Base-by-base conservation (phyloP, 768 basidiomycete genomes). In the Gautieria morchelliformis region DNA sequence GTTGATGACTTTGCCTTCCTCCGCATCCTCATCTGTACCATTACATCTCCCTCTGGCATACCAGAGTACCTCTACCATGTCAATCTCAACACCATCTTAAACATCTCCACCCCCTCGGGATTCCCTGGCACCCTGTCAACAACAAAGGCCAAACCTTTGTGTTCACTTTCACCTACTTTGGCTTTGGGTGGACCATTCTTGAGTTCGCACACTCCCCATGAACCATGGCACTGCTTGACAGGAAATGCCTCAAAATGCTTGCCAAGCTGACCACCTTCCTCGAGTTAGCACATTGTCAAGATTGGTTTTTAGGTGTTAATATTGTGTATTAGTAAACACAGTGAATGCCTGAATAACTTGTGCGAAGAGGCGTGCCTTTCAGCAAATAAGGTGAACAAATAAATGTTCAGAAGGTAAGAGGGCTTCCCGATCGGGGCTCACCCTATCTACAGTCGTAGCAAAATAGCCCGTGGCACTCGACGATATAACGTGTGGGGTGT, bases 1-100 rank as follows among this genome's bases (percentile, higher is more conserved):
- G 71, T 71, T 0, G 69, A 75, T 44, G 67, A 74, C 46, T 74
- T 71, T 44, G 27, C 68, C 0, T 70, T 72, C 52, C 65, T 71
- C 19, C 59, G 63, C 1, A 66, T 60, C 37, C 67, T 61, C 3
- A 42, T 7, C 33, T 17, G 5, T 7, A 12, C 33, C n/a, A 3
- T 30, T 3, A 7, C 17, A 12, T 6, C 32, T 35, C 4, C 14
- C 15, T 7, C 19, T 8, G 3, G 19, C 20, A 15, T 3, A 1
- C 20, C 51, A 5, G 32, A 22, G 6, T 37, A 52, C 12, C 17
- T 40, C 2, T 37, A 35, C 20, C 32, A 19, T 15, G n/a, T 27
- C 19, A 7, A 22, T 5, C 33, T 35, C 3, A 15, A 1, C 33
- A 2, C 6, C 20, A 52, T 52, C 32, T 4, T 37, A 1, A 2